phyloP scores from a whole-genome alignment of 139 green algal species.

The Medakamo hakoo region DNA sequence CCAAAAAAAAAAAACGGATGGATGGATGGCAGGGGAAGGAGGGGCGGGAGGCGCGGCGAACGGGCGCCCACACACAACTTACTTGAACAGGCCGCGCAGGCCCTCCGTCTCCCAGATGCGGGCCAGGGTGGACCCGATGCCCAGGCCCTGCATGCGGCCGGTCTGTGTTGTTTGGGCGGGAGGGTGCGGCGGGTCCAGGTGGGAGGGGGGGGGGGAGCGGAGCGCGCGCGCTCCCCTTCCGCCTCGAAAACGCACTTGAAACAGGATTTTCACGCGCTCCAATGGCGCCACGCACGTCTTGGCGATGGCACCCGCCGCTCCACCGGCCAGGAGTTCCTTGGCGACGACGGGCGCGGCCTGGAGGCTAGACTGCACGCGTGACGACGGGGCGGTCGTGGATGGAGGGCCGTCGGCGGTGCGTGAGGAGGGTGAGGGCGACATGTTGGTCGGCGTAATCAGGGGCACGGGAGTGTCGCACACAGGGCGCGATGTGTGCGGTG shows the following conservation, averaged over 20 bases:
- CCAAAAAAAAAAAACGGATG: neutral
- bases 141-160: constrained; percentile 14
- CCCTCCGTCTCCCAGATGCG: constrained; percentile 45
- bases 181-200: no score
- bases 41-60: no score
- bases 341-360: neutral
- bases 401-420: no score
- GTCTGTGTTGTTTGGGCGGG: no score
- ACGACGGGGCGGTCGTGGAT: neutral
- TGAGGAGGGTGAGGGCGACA: no score
- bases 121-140: constrained; percentile 30
- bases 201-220: no score
- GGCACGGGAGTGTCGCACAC: no score
- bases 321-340: constrained; percentile 67
- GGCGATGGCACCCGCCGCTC: constrained; percentile 45
- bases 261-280: constrained; percentile 76
- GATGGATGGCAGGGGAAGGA: neutral
- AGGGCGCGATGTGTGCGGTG: no score
- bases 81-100: constrained; percentile 57
- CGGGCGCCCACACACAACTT: constrained; percentile 2
- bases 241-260: constrained; percentile 30
- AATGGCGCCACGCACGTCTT: constrained; percentile 70
- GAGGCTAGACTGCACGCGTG: no score
- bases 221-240: neutral
- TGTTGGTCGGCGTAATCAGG: no score